phyloP scores from a whole-genome alignment of 345 rosid species.

The Euphorbia pulcherrima region DNA sequence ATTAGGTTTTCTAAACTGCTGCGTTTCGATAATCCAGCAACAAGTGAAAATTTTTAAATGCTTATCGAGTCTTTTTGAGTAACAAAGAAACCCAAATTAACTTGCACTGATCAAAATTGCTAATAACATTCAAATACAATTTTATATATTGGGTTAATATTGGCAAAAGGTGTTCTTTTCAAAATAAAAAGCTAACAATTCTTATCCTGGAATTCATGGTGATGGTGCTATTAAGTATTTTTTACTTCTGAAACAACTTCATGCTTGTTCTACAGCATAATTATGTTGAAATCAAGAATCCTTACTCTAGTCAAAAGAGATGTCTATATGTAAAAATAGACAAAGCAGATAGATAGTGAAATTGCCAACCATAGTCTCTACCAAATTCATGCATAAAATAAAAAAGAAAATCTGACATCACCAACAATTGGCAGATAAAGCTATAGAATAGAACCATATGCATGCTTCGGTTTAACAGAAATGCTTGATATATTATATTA shows the following conservation, averaged over 20 bases:
- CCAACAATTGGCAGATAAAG: neutral
- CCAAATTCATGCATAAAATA: neutral
- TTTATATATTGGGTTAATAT: neutral
- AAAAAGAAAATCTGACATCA: neutral
- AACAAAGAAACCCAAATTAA: neutral
- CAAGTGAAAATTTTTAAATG: neutral
- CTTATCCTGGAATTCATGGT: neutral
- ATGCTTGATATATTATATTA: neutral
- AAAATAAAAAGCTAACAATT: neutral
- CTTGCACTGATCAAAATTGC: neutral
- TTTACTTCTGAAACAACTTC: neutral
- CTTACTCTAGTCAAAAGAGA: conserved; percentile 1
- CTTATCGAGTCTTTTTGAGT: neutral
- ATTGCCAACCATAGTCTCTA: neutral
- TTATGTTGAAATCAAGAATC: neutral
- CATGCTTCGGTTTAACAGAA: neutral
- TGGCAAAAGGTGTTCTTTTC: neutral
- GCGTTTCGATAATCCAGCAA: neutral
- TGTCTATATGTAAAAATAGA: neutral
- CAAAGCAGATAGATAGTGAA: neutral
- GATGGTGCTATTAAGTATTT: neutral
- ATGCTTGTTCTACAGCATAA: neutral
- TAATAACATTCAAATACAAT: neutral
- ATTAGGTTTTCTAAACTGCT: neutral
- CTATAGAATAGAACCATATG: neutral